Conservation (phyloP, 148 eudicot genomes). For the Rhododendron ferrugineum region DNA sequence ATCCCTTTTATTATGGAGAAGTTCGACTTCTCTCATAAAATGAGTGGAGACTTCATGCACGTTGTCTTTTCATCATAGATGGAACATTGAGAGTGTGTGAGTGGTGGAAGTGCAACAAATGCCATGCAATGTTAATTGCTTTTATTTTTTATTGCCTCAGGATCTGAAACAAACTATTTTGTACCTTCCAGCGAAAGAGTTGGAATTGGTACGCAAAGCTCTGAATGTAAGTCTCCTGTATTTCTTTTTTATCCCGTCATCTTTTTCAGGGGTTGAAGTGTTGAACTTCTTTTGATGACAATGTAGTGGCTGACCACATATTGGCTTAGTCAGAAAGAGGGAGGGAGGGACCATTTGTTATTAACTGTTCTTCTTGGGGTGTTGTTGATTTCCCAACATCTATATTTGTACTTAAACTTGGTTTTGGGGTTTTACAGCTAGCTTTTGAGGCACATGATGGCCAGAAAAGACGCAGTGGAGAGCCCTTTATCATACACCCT, state of each 20-base stretch:
- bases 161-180: constrained; percentile 71
- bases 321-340: constrained; percentile 1
- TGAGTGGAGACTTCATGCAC: background rate
- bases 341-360: background rate
- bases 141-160: constrained; percentile 35
- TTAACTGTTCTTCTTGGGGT: background rate
- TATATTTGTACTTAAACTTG: background rate
- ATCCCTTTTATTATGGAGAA: background rate
- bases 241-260: background rate
- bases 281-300: background rate
- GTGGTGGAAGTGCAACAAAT: constrained; percentile 1
- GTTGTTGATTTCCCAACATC: background rate
- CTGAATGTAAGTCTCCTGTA: constrained; percentile 34
- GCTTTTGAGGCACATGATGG: constrained; percentile 98
- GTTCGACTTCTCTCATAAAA: background rate
- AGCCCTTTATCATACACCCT: constrained; percentile 94
- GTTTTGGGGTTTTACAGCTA: constrained; percentile 47
- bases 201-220: constrained; percentile 65
- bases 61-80: background rate
- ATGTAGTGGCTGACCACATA: background rate
- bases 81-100: background rate
- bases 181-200: constrained; percentile 71
- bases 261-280: background rate
- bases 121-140: constrained; percentile 1
- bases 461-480: constrained; percentile 96